Evolutionary conservation across 306 rosid species (phyloP).

Genomic region (Medicago arabica): DNA sequence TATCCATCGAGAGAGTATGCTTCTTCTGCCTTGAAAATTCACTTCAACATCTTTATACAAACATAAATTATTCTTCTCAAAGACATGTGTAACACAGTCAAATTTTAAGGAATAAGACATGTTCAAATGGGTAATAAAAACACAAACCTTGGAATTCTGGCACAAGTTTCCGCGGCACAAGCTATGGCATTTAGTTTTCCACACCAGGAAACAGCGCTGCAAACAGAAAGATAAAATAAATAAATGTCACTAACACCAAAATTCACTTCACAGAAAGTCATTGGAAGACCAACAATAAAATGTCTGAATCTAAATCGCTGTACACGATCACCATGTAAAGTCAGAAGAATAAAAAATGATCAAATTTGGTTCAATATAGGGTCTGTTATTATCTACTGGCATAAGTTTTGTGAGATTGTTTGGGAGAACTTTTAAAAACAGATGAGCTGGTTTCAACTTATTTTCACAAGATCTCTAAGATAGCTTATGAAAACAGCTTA

Average conservation of each 20-base stretch:
- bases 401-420: too few species aligned
- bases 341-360: constrained; percentile 14
- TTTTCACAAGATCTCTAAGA: too few species aligned
- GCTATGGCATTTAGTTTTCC: constrained; percentile 98
- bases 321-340: neutral
- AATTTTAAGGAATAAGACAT: constrained; percentile 14
- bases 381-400: too few species aligned
- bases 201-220: constrained; percentile 98
- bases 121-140: constrained; percentile 24
- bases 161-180: constrained; percentile 98
- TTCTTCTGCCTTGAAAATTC: constrained; percentile 8
- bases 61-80: constrained; percentile 4
- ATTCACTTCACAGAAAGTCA: neutral
- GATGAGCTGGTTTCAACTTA: too few species aligned
- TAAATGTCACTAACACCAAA: neutral
- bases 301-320: constrained; percentile 15
- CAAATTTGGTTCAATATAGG: neutral
- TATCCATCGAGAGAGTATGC: neutral
- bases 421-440: too few species aligned
- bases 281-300: neutral
- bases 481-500: too few species aligned
- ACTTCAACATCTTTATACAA: neutral
- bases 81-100: constrained; percentile 12
- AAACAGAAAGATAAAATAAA: constrained; percentile 33
- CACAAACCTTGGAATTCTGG: constrained; percentile 93